phyloP scores from a whole-genome alignment of 495 filamentous ascomycete species.

The Hypoxylon lienhwacheense region DNA sequence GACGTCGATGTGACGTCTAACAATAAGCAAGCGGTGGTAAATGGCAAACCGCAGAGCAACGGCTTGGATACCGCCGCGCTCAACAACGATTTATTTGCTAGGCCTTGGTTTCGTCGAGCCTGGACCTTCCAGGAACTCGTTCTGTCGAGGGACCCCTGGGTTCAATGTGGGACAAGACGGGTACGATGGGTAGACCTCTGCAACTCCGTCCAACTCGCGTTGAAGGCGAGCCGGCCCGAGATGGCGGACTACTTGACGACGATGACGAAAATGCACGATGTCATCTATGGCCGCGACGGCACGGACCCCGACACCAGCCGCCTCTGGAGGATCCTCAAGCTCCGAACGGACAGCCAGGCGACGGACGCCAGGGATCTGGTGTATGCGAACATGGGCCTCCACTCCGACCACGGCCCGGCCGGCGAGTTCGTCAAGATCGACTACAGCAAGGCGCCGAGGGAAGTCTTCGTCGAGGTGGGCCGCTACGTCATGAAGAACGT shows the following conservation, averaged over 20 bases:
- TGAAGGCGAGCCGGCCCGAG: neutral
- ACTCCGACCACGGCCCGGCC: neutral
- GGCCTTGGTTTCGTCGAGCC: slow-evolving; percentile 7
- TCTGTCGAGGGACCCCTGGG: neutral
- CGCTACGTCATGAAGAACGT: neutral
- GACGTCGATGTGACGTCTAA: too few relatives aligned
- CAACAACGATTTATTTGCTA: neutral
- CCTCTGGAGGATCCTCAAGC: neutral
- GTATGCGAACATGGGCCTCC: slow-evolving; percentile 12
- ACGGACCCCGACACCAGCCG: neutral
- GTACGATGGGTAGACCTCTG: slow-evolving; percentile 1
- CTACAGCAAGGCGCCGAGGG: neutral
- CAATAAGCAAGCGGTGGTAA: too few relatives aligned
- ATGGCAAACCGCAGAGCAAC: neutral
- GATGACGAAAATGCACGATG: slow-evolving; percentile 4
- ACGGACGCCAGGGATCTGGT: slow-evolving; percentile 7
- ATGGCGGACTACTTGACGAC: neutral
- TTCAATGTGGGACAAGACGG: neutral
- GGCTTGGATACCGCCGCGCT: neutral
- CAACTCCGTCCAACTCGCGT: neutral
- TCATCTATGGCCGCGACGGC: neutral
- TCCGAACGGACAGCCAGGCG: neutral
- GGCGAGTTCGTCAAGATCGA: slow-evolving; percentile 3
- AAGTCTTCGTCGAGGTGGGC: slow-evolving; percentile 1
- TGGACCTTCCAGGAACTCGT: slow-evolving; percentile 6